A percentile compares a stretch with the other conserved stretches of the same genome.
These are phyloP conservation scores for Pythium myriotylum DNA, from an alignment of 352 stramenopile species.

Conservation along the genomic window DNA sequence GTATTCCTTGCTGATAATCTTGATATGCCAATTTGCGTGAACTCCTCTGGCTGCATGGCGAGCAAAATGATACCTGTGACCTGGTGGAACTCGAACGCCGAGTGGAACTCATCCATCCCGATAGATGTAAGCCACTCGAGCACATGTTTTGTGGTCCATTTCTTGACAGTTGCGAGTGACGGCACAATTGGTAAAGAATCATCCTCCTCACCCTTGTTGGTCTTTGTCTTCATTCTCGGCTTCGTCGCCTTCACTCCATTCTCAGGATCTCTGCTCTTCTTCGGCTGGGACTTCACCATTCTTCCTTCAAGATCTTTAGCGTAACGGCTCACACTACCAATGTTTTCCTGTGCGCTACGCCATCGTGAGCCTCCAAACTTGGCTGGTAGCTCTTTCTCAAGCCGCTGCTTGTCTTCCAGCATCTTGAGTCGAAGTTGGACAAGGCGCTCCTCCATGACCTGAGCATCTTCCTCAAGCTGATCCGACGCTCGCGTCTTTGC, in stretches of 20 bases:
- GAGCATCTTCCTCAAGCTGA: slow-evolving; percentile 71
- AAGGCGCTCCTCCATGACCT: slow-evolving; percentile 70
- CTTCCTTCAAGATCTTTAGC: slow-evolving; percentile 61
- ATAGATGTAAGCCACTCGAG: slow-evolving; percentile 65
- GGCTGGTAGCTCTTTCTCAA: slow-evolving; percentile 48
- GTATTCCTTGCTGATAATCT: slow-evolving; percentile 64
- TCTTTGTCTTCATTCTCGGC: too few relatives aligned
- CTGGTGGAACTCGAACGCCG: slow-evolving; percentile 80
- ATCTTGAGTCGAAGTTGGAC: slow-evolving; percentile 57
- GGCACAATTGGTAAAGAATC: slow-evolving; percentile 9
- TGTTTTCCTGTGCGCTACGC: slow-evolving; percentile 73
- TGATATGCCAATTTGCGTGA: slow-evolving; percentile 49
- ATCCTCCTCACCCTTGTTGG: too few relatives aligned
- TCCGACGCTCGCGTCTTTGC: slow-evolving; percentile 44
- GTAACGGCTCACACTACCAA: slow-evolving; percentile 74
- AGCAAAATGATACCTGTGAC: slow-evolving; percentile 59
- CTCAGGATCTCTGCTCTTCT: slow-evolving; percentile 28
- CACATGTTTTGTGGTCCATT: slow-evolving; percentile 63
- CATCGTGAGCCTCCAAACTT: slow-evolving; percentile 75
- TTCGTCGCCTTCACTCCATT: slow-evolving; percentile 1
- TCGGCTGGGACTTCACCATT: slow-evolving; percentile 13
- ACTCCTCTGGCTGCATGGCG: slow-evolving; percentile 44
- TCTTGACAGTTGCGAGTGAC: slow-evolving; percentile 41
- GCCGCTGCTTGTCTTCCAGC: slow-evolving; percentile 66
- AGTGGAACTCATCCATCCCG: slow-evolving; percentile 63